Base-by-base conservation (phyloP, 352 stramenopile species). In the Globisporangium camurandrum region DNA sequence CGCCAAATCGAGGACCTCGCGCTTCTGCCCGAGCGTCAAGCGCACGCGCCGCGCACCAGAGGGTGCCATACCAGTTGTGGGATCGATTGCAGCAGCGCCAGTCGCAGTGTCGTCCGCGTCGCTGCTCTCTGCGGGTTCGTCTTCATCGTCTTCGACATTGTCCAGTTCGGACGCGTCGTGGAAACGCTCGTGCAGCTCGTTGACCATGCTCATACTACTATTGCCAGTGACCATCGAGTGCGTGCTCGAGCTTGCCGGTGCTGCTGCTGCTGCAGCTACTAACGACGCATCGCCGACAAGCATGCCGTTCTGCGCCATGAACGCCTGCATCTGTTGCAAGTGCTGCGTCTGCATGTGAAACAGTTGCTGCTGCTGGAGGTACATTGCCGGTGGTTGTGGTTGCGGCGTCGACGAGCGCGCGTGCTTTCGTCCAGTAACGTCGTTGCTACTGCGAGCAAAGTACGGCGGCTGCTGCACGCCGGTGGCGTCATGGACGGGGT, bases 11-110 rank as follows among this genome's bases (percentile, higher is more conserved):
- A 93, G 72, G 33, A 93, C 78, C 54, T 90, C 76, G n/a, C 82
- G 82, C 62, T 90, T 93, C 59, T 90, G 82, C 1, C 82, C 82
- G 3, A 93, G 73, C 38, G 79, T 90, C 31, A 93, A 62, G 1
- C 81, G 78, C 73, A 88, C 85, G 46, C 81, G 78, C 9, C 75
- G 59, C 9, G 67, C 64, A 16, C 28, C 44, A 2, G 19, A 3
- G 0, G 57, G 39, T 2, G 58, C 46, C 9, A 54, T 62, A 44
- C 26, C 62, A 17, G 38, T 39, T 27, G 27, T 30, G 0, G 47
- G n/a, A 38, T 24, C 26, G 17, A 14, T 20, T 37, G 30, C 30
- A 2, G 1, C 24, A 36, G n/a, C 24, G 24, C 26, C 28, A 49
- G 28, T 20, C n/a, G 19, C 57, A 37, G 40, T 54, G 10, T 53